Evolutionary conservation across 2,329 filamentous ascomycete species (phyloP).

Genomic region (Parastagonospora avenae): DNA sequence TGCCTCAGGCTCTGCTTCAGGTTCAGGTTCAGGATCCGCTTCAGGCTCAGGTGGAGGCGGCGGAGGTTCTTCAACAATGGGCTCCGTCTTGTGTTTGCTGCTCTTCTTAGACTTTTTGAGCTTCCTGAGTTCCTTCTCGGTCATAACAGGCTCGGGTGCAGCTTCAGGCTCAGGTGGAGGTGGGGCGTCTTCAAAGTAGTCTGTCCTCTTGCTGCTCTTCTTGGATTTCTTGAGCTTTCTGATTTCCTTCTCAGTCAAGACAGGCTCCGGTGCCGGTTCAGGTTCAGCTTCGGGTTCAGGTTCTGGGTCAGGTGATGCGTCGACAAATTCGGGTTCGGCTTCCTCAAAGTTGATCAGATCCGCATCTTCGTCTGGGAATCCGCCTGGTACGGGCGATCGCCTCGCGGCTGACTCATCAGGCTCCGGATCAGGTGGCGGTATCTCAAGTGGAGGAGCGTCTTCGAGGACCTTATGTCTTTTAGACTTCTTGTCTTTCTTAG

Average conservation of each 20-base stretch:
- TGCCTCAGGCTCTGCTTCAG: conserved; percentile 2
- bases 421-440: conserved; percentile 40
- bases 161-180: conserved; percentile 29
- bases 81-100: conserved; percentile 64
- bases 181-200: conserved; percentile 4
- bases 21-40: conserved; percentile 14
- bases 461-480: conserved; percentile 35
- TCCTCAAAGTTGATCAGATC: conserved; percentile 39
- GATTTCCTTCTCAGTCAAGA: conserved; percentile 21
- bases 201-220: conserved; percentile 32
- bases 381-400: conserved; percentile 51
- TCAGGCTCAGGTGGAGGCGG: conserved; percentile 32
- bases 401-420: conserved; percentile 37
- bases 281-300: conserved; percentile 43
- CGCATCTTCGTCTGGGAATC: conserved; percentile 53
- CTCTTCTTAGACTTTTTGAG: conserved; percentile 36
- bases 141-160: conserved; percentile 14
- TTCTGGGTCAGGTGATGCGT: conserved; percentile 27
- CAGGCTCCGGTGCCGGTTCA: conserved; percentile 39
- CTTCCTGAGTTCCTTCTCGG: conserved; percentile 4
- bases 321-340: conserved; percentile 6
- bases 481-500: conserved; percentile 37
- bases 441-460: conserved; percentile 22
- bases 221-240: conserved; percentile 32
- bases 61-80: conserved; percentile 37